These are phyloP conservation scores for Voacanga thouarsii DNA, from an alignment of 257 asterid genomes.

Conservation along the genomic window DNA sequence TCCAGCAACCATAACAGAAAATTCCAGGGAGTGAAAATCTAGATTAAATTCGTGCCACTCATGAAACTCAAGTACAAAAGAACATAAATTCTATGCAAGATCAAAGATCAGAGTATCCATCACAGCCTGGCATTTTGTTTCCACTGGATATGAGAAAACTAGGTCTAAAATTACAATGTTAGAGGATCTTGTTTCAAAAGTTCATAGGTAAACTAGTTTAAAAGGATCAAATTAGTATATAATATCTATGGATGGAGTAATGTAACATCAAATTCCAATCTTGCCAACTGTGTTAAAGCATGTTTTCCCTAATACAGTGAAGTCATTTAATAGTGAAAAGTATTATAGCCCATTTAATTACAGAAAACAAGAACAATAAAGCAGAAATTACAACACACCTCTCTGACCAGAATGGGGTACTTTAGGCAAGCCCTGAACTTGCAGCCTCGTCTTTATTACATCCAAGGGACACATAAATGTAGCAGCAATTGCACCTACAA, in stretches of 20 bases:
- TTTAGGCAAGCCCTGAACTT: slow-evolving; percentile 75
- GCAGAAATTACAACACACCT: slow-evolving; percentile 38
- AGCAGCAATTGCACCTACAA: slow-evolving; percentile 91
- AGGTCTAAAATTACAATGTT: background rate
- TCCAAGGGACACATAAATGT: slow-evolving; percentile 91
- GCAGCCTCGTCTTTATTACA: slow-evolving; percentile 90
- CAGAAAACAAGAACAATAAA: background rate
- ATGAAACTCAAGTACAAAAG: background rate
- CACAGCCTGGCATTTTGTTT: background rate
- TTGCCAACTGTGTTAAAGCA: background rate
- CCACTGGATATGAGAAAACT: background rate
- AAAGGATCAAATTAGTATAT: background rate
- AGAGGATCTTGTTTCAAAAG: background rate
- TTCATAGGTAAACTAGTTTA: background rate
- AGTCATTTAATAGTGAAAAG: background rate
- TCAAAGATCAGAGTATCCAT: background rate
- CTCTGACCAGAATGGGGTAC: slow-evolving; percentile 48
- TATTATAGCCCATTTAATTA: background rate
- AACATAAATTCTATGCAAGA: background rate
- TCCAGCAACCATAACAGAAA: background rate
- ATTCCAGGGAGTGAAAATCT: background rate
- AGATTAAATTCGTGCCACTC: background rate
- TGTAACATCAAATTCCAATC: background rate
- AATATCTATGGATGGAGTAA: background rate
- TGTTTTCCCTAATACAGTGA: background rate